phyloP scores from a whole-genome alignment of 78 protist species.

The Bigelowiella natans region DNA sequence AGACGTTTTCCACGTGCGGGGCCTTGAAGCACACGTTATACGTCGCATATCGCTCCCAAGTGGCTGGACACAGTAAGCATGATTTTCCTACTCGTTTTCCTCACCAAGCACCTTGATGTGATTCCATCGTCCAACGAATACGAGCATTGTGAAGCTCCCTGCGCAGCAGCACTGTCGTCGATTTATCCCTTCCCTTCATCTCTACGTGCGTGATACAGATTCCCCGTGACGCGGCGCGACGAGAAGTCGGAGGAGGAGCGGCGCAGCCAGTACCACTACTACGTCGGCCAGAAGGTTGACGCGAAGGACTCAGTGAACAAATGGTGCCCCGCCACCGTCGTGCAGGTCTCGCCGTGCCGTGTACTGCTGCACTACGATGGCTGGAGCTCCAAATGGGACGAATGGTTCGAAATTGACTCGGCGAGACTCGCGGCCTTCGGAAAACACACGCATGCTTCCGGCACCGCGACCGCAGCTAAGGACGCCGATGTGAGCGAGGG shows the following conservation, averaged over 20 bases:
- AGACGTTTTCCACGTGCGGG: not conserved
- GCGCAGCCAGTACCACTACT: not conserved
- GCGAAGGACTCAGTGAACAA: slow-evolving; percentile 6
- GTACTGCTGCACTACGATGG: not conserved
- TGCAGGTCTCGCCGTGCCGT: not conserved
- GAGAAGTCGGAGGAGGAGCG: not conserved
- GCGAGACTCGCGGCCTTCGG: too few species aligned
- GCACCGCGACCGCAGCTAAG: too few species aligned
- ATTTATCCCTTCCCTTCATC: too few species aligned
- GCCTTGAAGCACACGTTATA: not conserved
- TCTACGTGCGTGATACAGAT: too few species aligned
- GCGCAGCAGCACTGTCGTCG: too few species aligned
- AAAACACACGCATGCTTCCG: too few species aligned
- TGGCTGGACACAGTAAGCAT: not conserved
- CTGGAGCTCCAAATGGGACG: not conserved
- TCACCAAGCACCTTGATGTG: too few species aligned
- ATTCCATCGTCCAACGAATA: too few species aligned
- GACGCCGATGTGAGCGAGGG: too few species aligned
- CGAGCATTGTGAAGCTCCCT: too few species aligned
- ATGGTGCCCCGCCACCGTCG: not conserved
- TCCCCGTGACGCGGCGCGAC: not conserved
- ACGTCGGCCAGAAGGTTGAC: not conserved
- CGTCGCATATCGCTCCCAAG: not conserved
- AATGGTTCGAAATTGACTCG: slow-evolving; percentile 7
- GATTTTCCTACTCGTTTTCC: too few species aligned